Conservation (phyloP, 768 basidiomycete species). For the Panellus pusillus region DNA sequence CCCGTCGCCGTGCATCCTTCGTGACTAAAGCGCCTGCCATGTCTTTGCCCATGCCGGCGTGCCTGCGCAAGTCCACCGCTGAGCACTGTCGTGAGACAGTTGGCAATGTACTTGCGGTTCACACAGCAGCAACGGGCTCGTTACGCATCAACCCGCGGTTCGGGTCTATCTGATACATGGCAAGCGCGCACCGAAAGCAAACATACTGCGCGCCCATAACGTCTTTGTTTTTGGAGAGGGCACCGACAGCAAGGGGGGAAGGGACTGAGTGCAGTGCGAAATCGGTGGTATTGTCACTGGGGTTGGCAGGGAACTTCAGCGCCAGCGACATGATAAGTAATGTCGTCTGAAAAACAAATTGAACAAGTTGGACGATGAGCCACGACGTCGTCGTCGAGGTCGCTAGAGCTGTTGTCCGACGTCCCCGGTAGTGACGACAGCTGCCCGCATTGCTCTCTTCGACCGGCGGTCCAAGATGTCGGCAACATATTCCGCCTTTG, state of each 20-base stretch:
- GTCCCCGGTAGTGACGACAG: constrained; percentile 11
- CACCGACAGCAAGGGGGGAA: constrained; percentile 20
- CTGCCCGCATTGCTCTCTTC: constrained; percentile 21
- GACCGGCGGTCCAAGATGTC: constrained; percentile 22
- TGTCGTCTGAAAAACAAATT: constrained; percentile 20
- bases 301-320: constrained; percentile 12
- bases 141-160: constrained; percentile 20
- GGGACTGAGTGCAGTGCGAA: constrained; percentile 20
- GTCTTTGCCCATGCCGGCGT: constrained; percentile 16
- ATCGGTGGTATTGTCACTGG: constrained; percentile 21
- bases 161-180: constrained; percentile 20
- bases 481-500: constrained; percentile 19
- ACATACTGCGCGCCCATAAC: constrained; percentile 21
- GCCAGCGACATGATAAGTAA: constrained; percentile 21
- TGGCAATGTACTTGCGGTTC: constrained; percentile 21
- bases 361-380: constrained; percentile 16
- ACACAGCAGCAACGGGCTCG: constrained; percentile 20
- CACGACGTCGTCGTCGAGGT: constrained; percentile 18
- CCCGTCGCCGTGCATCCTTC: constrained; percentile 1
- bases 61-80: constrained; percentile 16
- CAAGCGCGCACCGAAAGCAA: constrained; percentile 22
- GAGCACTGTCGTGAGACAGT: constrained; percentile 16
- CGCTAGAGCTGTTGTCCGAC: constrained; percentile 15
- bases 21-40: constrained; percentile 18
- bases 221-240: constrained; percentile 8